These are phyloP conservation scores for Opeltia flavorubescens DNA, from an alignment of 495 filamentous ascomycete species.

Conservation along the genomic window DNA sequence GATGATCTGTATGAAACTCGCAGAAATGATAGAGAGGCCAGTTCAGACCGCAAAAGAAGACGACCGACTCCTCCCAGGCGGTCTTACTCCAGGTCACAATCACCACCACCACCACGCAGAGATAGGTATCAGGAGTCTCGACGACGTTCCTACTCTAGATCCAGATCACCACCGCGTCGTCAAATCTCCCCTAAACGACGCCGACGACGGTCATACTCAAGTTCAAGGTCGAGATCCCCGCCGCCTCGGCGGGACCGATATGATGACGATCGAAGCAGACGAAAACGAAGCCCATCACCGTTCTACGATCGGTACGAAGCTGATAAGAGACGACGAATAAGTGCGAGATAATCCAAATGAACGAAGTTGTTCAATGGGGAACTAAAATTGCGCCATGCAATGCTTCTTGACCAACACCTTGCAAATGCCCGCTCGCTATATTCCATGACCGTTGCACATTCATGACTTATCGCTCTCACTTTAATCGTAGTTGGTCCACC, in stretches of 20 bases:
- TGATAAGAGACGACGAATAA: conserved; percentile 55
- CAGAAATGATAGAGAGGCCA: conserved; percentile 17
- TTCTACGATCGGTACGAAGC: conserved; percentile 40
- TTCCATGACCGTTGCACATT: too few relatives aligned
- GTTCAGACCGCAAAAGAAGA: conserved; percentile 16
- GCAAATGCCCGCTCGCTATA: not conserved
- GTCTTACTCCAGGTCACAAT: conserved; percentile 15
- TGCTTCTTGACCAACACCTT: not conserved
- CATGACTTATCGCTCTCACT: too few relatives aligned
- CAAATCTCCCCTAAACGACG: conserved; percentile 32
- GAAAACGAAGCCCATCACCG: conserved; percentile 52
- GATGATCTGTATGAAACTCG: conserved; percentile 3
- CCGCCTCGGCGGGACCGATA: conserved; percentile 28
- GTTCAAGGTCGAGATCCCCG: conserved; percentile 20
- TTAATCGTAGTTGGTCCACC: too few relatives aligned
- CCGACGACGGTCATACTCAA: conserved; percentile 8
- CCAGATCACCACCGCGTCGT: conserved; percentile 21
- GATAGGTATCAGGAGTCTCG: conserved; percentile 25
- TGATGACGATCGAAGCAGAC: conserved; percentile 34
- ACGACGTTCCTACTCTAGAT: conserved; percentile 10
- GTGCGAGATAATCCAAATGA: conserved; percentile 17
- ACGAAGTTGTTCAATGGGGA: too few relatives aligned
- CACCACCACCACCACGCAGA: conserved; percentile 19
- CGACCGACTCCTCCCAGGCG: conserved; percentile 9
- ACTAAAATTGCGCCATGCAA: not conserved